Evolutionary conservation across 1,284 basidiomycete genomes (phyloP), one percentile per base, ranked within the genome.

Genomic region (Cryptococcus sp.): DNA sequence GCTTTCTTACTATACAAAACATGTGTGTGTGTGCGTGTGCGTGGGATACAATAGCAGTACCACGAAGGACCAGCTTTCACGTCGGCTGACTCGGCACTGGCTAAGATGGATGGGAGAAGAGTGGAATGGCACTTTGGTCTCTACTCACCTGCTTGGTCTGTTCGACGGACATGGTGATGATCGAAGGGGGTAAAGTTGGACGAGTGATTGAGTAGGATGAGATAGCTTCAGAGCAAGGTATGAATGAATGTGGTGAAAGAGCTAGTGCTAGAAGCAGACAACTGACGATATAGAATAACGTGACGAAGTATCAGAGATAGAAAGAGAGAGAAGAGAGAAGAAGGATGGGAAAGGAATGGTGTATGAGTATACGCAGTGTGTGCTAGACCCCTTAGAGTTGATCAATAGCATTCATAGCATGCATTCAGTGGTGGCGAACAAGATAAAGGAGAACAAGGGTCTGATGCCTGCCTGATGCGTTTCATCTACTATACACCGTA

Each of bases 251-350:
- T 35, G 31, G 31, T 35, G 8, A 35, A 2, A 13, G 31, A 13
- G 13, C 13, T 8, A 10, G 31, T 70, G 71, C 46, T 73, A 76
- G 54, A 54, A 72, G 48, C 67, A 68, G 68, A 57, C 23, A 11
- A 51, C 45, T 54, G 66, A 71, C 42, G 44, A 50, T 53, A 20
- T 19, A 59, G 46, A 56, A 50, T 44, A 60, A 57, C 31, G 45
- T 64, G 47, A 27, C 48, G 23, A 50, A 50, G 5, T 61, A 60
- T 45, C 47, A 60, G 59, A 52, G 56, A 41, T 23, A 51, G 49
- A 46, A 49, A 39, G 5, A 13, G 57, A 59, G n/a, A 49, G 55
- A 35, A 51, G 44, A n/a, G 49, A 55, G 23, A 47, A 44, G 11
- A 39, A 42, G 27, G 13, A 47, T 16, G 23, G 40, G 17, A 35